phyloP scores from a whole-genome alignment of 768 basidiomycete species.

The Boletus rex-veris region DNA sequence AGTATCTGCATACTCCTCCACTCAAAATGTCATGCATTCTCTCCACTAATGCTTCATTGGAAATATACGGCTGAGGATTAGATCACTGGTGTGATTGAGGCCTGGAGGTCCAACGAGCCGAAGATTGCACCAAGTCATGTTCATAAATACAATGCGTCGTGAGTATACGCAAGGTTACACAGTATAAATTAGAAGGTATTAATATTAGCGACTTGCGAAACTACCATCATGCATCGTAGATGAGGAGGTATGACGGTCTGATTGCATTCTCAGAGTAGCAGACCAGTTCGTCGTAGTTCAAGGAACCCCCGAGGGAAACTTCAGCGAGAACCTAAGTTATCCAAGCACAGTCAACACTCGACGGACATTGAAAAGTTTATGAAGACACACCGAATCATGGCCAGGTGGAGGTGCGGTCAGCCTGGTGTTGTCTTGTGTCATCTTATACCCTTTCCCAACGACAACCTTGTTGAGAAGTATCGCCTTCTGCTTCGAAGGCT shows the following conservation, averaged over 20 bases:
- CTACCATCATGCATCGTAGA: slow-evolving; percentile 50
- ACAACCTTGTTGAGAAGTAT: slow-evolving; percentile 74
- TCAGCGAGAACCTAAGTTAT: slow-evolving; percentile 59
- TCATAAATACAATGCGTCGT: background rate
- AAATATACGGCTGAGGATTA: background rate
- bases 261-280: slow-evolving; percentile 72
- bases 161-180: background rate
- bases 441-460: slow-evolving; percentile 66
- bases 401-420: slow-evolving; percentile 58
- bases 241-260: slow-evolving; percentile 64
- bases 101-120: background rate
- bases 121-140: background rate
- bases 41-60: background rate
- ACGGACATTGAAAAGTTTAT: background rate
- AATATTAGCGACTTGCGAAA: background rate
- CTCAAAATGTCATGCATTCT: slow-evolving; percentile 26
- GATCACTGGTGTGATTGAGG: background rate
- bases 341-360: background rate
- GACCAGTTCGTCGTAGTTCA: slow-evolving; percentile 71
- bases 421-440: slow-evolving; percentile 53
- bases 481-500: slow-evolving; percentile 52
- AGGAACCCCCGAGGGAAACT: slow-evolving; percentile 48
- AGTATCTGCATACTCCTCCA: slow-evolving; percentile 25
- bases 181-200: slow-evolving; percentile 2
- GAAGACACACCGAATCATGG: slow-evolving; percentile 57